phyloP scores from a whole-genome alignment of 108 stramenopile genomes.

The Schizochytrium sp. region DNA sequence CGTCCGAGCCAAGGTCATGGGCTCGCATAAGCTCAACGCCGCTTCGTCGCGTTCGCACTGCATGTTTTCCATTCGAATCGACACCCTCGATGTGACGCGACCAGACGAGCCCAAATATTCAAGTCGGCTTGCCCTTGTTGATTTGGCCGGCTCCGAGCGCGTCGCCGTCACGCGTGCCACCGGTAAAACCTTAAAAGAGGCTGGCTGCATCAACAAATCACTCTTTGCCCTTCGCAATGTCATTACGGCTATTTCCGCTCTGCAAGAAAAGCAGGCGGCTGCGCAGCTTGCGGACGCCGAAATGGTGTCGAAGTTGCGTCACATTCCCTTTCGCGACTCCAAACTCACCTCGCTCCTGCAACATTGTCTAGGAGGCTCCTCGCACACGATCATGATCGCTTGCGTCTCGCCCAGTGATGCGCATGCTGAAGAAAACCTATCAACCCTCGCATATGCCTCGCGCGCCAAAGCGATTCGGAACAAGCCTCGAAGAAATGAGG shows the following conservation, averaged over 20 bases:
- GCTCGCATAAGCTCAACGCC: slow-evolving; percentile 56
- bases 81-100: slow-evolving; percentile 47
- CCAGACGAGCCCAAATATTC: not conserved
- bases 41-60: slow-evolving; percentile 51
- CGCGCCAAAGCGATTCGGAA: slow-evolving; percentile 39
- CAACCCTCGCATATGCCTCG: slow-evolving; percentile 41
- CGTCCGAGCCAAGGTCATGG: slow-evolving; percentile 41
- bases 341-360: slow-evolving; percentile 46
- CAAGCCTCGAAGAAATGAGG: slow-evolving; percentile 18
- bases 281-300: not conserved
- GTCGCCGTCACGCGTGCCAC: not conserved
- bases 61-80: slow-evolving; percentile 48
- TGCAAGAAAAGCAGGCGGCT: not conserved
- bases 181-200: slow-evolving; percentile 15
- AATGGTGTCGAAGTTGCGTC: not conserved
- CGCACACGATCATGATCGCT: slow-evolving; percentile 43
- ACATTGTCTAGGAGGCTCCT: slow-evolving; percentile 41
- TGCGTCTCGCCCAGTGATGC: slow-evolving; percentile 39
- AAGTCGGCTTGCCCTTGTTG: not conserved
- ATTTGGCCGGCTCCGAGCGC: slow-evolving; percentile 24
- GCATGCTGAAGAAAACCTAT: slow-evolving; percentile 39
- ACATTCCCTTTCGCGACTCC: slow-evolving; percentile 45
- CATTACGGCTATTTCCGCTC: not conserved
- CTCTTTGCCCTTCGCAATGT: not conserved
- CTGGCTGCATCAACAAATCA: not conserved